These are phyloP conservation scores for Fusarium longipes DNA, from an alignment of 2,329 filamentous ascomycete species.

Conservation along the genomic window DNA sequence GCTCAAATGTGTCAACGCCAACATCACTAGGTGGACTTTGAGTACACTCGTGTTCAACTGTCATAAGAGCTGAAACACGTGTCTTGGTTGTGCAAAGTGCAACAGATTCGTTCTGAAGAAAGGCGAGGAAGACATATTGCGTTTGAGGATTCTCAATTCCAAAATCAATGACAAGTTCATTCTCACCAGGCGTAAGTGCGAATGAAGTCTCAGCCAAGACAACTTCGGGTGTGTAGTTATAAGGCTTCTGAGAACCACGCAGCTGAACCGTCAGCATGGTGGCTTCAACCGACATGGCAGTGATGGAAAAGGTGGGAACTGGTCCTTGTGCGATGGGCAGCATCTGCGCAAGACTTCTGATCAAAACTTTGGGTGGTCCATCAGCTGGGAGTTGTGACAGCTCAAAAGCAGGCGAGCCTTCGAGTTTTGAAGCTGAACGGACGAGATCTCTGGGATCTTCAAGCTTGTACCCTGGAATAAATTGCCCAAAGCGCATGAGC, in stretches of 20 bases:
- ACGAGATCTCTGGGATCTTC: conserved; percentile 10
- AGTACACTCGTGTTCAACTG: conserved; percentile 12
- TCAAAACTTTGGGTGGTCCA: conserved; percentile 10
- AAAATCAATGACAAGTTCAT: conserved; percentile 9
- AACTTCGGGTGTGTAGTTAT: conserved; percentile 15
- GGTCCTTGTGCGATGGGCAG: not conserved
- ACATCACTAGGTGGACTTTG: conserved; percentile 10
- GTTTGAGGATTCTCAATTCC: conserved; percentile 10
- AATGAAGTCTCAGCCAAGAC: conserved; percentile 4
- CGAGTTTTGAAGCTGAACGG: not conserved
- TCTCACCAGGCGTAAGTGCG: not conserved
- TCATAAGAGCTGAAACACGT: conserved; percentile 19
- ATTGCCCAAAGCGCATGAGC: conserved; percentile 21
- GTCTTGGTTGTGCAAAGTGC: conserved; percentile 10
- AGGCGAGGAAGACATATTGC: conserved; percentile 16
- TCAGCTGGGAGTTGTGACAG: not conserved
- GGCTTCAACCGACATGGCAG: conserved; percentile 5
- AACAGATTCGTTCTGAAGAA: conserved; percentile 11
- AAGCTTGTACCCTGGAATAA: conserved; percentile 19
- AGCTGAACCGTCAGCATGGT: not conserved
- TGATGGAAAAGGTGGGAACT: conserved; percentile 2
- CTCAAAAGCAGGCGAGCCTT: not conserved
- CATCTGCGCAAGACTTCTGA: conserved; percentile 20
- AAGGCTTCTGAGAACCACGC: not conserved
- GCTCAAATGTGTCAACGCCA: conserved; percentile 14